phyloP scores from a whole-genome alignment of 2,329 filamentous ascomycete genomes.

The Moelleriella libera region DNA sequence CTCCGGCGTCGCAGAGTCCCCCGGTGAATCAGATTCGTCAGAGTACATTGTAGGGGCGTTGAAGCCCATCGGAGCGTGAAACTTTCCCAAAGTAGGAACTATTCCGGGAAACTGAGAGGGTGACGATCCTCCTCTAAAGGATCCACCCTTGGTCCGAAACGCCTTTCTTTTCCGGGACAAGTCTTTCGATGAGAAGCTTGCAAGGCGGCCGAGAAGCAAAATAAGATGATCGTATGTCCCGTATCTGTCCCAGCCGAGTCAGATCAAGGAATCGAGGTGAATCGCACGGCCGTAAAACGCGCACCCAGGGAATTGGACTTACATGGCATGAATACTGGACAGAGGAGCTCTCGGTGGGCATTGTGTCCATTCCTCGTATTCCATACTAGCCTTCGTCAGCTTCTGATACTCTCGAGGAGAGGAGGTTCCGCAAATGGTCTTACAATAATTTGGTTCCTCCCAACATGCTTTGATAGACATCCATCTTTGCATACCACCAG shows the following conservation, averaged over 20 bases:
- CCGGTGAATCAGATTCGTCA: slow-evolving; percentile 25
- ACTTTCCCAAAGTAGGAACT: slow-evolving; percentile 35
- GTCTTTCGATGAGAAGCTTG: slow-evolving; percentile 67
- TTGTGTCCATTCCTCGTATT: slow-evolving; percentile 69
- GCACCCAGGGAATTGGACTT: slow-evolving; percentile 14
- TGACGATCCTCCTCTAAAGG: slow-evolving; percentile 14
- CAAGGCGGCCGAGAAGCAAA: slow-evolving; percentile 65
- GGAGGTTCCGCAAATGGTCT: neutral
- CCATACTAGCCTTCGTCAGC: slow-evolving; percentile 42
- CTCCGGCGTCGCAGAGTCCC: slow-evolving; percentile 45
- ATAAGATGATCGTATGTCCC: slow-evolving; percentile 83
- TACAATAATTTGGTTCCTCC: slow-evolving; percentile 78
- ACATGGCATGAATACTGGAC: slow-evolving; percentile 61
- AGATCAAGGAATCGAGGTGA: no score
- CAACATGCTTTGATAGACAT: slow-evolving; percentile 78
- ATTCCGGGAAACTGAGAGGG: slow-evolving; percentile 39
- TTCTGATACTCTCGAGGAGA: neutral
- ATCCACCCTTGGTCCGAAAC: slow-evolving; percentile 17
- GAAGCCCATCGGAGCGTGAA: slow-evolving; percentile 39
- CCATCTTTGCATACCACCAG: slow-evolving; percentile 96
- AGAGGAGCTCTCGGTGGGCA: slow-evolving; percentile 75
- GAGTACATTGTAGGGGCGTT: slow-evolving; percentile 31
- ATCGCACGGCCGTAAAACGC: neutral
- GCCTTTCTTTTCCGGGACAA: slow-evolving; percentile 62
- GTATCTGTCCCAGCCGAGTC: slow-evolving; percentile 36